Evolutionary conservation across 2,329 filamentous ascomycete genomes (phyloP), one percentile per base, ranked within the genome.

Genomic region (Sporothrix brunneoviolacea): DNA sequence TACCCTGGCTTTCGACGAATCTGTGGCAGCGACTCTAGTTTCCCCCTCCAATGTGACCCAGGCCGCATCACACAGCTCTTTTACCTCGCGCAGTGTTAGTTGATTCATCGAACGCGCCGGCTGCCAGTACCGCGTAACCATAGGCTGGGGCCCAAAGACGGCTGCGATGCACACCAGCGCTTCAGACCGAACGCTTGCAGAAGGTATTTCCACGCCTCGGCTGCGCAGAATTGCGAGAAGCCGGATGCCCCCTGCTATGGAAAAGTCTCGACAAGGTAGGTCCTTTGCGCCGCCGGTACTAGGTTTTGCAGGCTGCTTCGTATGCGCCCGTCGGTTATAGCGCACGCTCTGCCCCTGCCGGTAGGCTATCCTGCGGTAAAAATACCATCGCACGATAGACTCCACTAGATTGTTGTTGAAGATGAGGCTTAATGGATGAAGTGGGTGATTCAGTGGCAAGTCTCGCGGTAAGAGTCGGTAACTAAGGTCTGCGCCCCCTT

Each of bases 391-490:
- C 13, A 58, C 57, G 4, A 56, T 46, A 8, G 50, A 43, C 24
- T 28, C 27, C 1, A 50, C 30, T 21, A 57, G 19, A 4, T 36
- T 41, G 10, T 54, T 44, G 37, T 68, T 62, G 54, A 80, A 78
- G 18, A 80, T 63, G 33, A 65, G 65, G 36, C 65, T 68, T 7
- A 79, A 50, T 2, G 76, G 76, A 52, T 80, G 76, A 12, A 67
- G 58, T 2, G 62, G 64, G 47, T 71, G 68, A 9, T 55, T 54
- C 21, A 68, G 60, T 2, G 70, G 65, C 12, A 79, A 60, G 48
- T 78, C 75, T 22, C 62, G 57, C 15, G 70, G 69, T 4, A 72
- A 47, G 30, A 54, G 43, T 24, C 65, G 65, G 37, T 69, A 65
- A 27, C 64, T 61, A 1, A 65, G 39, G 8, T 67, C 51, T 5